Base-by-base conservation (phyloP, 2,329 filamentous ascomycete genomes). In the Fusarium papillatum region DNA sequence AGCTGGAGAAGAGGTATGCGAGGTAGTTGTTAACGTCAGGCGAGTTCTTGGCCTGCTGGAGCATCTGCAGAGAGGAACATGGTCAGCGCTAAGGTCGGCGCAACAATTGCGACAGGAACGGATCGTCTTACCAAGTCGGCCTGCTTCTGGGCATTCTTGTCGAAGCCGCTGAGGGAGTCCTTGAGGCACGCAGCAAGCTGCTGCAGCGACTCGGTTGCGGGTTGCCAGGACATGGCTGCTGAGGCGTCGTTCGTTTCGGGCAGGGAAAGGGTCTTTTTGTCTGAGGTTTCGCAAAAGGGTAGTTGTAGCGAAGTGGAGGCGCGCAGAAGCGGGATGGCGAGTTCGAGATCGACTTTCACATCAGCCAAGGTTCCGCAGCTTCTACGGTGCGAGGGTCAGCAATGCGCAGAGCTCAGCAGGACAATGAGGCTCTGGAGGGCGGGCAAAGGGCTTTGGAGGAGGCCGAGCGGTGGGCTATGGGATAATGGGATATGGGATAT, bases 11-110 rank as follows among this genome's bases (percentile, higher is more conserved):
- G 74, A 99, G 91, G 85, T 94, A 98, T 78, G 95, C 94, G 55
- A 99, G 92, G 85, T 99, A 99, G 86, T 98, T 98, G 88, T 97
- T 96, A 88, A 98, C 95, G 84, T 98, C 96, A 61, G 96, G 96
- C 14, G 95, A 97, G 64, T 89, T 87, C 83, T 95, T 97, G 72
- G 96, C 97, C 86, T 98, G 94, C 77, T 92, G 89, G 80, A 99
- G 94, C 95, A 98, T 97, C 97, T 98, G 80, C 64, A 72, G 61
- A 69, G 61, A 64, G 65, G 62, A 62, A 69, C 57, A 63, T 57
- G 70, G 77, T 82, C 73, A 81, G 79, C 63, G 70, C 50, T 26
- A 39, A 16, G 62, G 57, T 59, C 63, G 59, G 63, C 65, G 72
- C 74, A 69, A 59, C 61, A 41, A 64, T 55, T 74, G 68, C 60